Percentiles rank a stretch among this genome's conserved stretches.
phyloP scores from a whole-genome alignment of 176 grass and related monocot genomes.

The Oryza punctata region DNA sequence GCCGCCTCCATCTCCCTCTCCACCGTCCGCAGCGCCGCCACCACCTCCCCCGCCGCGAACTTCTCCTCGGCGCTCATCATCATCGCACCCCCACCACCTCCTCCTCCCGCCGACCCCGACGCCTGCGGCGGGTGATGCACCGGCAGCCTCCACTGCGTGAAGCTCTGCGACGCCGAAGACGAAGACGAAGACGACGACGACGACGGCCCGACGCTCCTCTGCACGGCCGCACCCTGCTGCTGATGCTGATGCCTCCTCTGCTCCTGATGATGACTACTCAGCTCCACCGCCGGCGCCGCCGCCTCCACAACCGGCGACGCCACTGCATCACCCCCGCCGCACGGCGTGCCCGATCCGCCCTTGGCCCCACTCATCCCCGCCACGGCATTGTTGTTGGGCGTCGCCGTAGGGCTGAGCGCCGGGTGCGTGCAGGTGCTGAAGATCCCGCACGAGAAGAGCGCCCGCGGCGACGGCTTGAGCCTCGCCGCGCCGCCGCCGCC shows the following conservation, averaged over 20 bases:
- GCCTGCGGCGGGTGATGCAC: conserved; percentile 69
- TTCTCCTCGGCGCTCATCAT: conserved; percentile 47
- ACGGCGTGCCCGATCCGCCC: neutral
- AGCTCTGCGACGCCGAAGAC: conserved; percentile 78
- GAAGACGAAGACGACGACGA: conserved; percentile 69
- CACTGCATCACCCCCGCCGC: conserved; percentile 7
- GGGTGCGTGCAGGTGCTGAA: conserved; percentile 82
- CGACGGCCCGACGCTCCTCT: conserved; percentile 32
- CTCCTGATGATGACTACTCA: neutral
- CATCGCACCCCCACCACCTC: neutral
- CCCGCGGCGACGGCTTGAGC: conserved; percentile 70
- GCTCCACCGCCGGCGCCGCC: neutral
- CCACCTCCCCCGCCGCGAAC: conserved; percentile 57
- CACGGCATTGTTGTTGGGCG: conserved; percentile 39
- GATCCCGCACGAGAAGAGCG: conserved; percentile 80
- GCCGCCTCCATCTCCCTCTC: conserved; percentile 54
- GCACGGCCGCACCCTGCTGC: neutral
- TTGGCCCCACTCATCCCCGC: neutral
- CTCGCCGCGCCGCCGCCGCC: conserved; percentile 32
- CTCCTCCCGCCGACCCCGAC: neutral
- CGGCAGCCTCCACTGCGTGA: conserved; percentile 81
- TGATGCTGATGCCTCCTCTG: neutral
- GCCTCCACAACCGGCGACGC: conserved; percentile 35
- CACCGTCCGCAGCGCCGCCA: conserved; percentile 49
- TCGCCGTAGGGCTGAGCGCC: conserved; percentile 63